These are phyloP conservation scores for Nemania sp. DNA, from an alignment of 2,329 filamentous ascomycete species.

Conservation along the genomic window DNA sequence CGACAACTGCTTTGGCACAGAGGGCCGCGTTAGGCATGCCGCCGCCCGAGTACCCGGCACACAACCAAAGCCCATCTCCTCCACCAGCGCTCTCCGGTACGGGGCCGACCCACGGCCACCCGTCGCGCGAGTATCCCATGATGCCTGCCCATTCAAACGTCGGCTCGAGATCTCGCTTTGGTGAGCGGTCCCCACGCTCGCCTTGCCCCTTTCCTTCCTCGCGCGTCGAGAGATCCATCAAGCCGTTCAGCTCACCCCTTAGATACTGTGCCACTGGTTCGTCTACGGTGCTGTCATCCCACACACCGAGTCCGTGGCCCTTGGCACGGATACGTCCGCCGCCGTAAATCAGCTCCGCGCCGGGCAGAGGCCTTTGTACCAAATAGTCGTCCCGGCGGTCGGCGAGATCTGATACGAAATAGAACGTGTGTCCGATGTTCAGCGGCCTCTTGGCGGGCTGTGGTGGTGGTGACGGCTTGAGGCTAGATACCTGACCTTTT, in stretches of 20 bases:
- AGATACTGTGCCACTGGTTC: background rate
- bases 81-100: constrained; percentile 61
- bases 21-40: constrained; percentile 81
- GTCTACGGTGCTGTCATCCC: background rate
- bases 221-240: background rate
- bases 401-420: background rate
- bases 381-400: constrained; percentile 15
- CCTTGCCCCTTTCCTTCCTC: background rate
- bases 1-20: constrained; percentile 71
- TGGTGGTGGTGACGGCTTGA: constrained; percentile 63
- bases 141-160: constrained; percentile 80
- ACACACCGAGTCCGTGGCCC: background rate
- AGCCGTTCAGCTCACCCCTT: background rate
- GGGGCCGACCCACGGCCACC: constrained; percentile 75
- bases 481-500: constrained; percentile 76
- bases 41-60: constrained; percentile 77
- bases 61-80: constrained; percentile 69
- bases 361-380: background rate
- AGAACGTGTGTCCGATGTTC: constrained; percentile 32
- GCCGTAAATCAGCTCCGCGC: constrained; percentile 45
- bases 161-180: constrained; percentile 57
- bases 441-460: background rate
- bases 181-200: constrained; percentile 34
- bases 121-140: constrained; percentile 79
- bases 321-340: background rate